These are phyloP conservation scores for Agaricus blazei DNA, from an alignment of 768 basidiomycete species.

Conservation along the genomic window DNA sequence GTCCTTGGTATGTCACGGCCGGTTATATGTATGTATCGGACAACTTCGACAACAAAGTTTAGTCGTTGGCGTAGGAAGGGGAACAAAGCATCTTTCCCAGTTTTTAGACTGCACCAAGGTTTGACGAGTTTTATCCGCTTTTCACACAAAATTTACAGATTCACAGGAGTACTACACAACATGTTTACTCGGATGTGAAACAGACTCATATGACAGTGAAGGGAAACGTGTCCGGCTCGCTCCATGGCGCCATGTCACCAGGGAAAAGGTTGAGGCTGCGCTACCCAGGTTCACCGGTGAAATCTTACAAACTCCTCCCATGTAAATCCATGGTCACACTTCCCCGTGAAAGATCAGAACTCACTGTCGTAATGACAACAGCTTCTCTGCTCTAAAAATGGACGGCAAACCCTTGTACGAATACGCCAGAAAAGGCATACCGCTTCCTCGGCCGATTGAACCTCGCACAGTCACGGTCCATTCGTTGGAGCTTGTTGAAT, in stretches of 20 bases:
- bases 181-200: slow-evolving; percentile 89
- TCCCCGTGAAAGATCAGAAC: slow-evolving; percentile 5
- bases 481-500: slow-evolving; percentile 71
- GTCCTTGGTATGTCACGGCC: slow-evolving; percentile 65
- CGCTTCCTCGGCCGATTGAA: slow-evolving; percentile 93
- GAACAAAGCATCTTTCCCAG: slow-evolving; percentile 77
- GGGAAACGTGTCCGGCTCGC: slow-evolving; percentile 75
- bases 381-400: slow-evolving; percentile 98
- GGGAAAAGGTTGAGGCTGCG: slow-evolving; percentile 62
- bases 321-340: slow-evolving; percentile 45
- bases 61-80: slow-evolving; percentile 90
- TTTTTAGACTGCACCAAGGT: slow-evolving; percentile 90
- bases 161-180: slow-evolving; percentile 86
- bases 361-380: slow-evolving; percentile 23
- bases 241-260: slow-evolving; percentile 81
- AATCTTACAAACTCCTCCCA: slow-evolving; percentile 87
- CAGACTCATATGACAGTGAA: slow-evolving; percentile 91
- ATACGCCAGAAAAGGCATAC: slow-evolving; percentile 87
- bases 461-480: slow-evolving; percentile 78
- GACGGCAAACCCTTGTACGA: slow-evolving; percentile 94
- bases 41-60: slow-evolving; percentile 3
- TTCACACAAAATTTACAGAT: neutral
- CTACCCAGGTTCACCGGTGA: slow-evolving; percentile 78
- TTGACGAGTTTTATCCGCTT: neutral
- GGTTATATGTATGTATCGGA: neutral